These are phyloP conservation scores for Chlamydomonas urium DNA, from an alignment of 139 green algal species.

Conservation along the genomic window DNA sequence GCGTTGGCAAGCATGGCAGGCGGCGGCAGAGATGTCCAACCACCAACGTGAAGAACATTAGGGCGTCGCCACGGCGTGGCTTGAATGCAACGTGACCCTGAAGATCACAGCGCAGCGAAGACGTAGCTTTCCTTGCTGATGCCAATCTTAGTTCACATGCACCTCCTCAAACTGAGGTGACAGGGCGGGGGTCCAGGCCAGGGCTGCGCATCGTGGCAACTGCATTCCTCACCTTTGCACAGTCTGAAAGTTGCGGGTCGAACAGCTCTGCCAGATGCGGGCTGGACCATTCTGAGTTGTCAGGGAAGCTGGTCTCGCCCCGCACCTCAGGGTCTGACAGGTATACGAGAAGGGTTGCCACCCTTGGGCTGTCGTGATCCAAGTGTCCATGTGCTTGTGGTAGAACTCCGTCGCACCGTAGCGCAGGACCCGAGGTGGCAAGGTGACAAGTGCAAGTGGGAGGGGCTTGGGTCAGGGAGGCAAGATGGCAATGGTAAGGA, in stretches of 20 bases:
- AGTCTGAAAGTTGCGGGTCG: not conserved
- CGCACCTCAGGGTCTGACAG: slow-evolving; percentile 30
- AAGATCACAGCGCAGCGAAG: not conserved
- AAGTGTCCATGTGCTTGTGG: not conserved
- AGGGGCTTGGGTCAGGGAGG: no score
- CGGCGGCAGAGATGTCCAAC: no score
- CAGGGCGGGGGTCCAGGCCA: no score
- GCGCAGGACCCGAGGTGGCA: slow-evolving; percentile 59
- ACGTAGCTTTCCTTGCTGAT: no score
- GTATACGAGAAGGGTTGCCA: slow-evolving; percentile 78
- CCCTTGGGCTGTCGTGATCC: slow-evolving; percentile 25
- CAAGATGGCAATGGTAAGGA: no score
- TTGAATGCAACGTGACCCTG: slow-evolving; percentile 49
- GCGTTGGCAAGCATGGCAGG: no score
- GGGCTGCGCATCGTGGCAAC: no score
- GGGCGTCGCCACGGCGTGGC: slow-evolving; percentile 51
- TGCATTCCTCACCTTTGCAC: not conserved
- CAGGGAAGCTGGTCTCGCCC: slow-evolving; percentile 23
- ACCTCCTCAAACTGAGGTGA: no score
- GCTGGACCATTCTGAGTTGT: not conserved
- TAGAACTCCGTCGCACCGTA: slow-evolving; percentile 41
- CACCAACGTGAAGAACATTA: no score
- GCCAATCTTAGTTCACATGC: no score
- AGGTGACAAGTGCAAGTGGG: no score
- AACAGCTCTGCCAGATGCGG: not conserved